Evolutionary conservation across 805 yeast species (phyloP), one percentile per base, ranked within the genome.

Genomic region (Barnettozyma sucrosica): DNA sequence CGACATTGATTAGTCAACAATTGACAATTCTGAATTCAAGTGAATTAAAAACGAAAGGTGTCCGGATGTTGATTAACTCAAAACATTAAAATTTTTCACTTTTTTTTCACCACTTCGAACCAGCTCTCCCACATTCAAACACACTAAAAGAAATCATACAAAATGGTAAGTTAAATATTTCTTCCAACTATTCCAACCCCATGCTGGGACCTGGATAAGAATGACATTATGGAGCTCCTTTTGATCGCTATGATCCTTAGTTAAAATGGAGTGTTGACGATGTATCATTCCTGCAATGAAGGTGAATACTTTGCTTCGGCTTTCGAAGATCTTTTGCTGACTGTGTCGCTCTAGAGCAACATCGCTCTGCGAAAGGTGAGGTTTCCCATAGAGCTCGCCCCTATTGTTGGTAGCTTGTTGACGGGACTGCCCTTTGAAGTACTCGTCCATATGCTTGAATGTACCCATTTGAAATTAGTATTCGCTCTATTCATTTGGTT

Each of bases 141-240:
- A 4, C 32, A 11, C 16, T 9, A 28, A 7, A 28, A 28, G 16
- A 28, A 28, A 28, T 28, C 14, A 34, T 34, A 10, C 37, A 39
- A 45, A 39, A 45, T 45, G 47, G 47, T 45, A 45, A 20, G 47
- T 45, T 3, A 18, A 4, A n/a, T 24, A 14, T 39, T 4, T 16
- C 37, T 34, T 3, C 21, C 28, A 37, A 6, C n/a, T 5, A 13
- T 7, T 18, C 26, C 14, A 23, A 24, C 23, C 18, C 16, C 18
- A 18, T 26, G 16, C n/a, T 11, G 33, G 40, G 33, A 19, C 16
- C 39, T 37, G 36, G 36, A n/a, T 24, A 40, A 41, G 18, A 25
- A 43, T 41, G 57, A 49, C 62, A 58, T 58, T 56, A 58, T 57
- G 62, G 54, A 58, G 62, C 62, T 58, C 62, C 58, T 41, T 38